Percentiles rank a stretch among this genome's conserved stretches.
phyloP scores from a whole-genome alignment of 176 grass and related monocot species.

The Rhynchospora breviuscula region DNA sequence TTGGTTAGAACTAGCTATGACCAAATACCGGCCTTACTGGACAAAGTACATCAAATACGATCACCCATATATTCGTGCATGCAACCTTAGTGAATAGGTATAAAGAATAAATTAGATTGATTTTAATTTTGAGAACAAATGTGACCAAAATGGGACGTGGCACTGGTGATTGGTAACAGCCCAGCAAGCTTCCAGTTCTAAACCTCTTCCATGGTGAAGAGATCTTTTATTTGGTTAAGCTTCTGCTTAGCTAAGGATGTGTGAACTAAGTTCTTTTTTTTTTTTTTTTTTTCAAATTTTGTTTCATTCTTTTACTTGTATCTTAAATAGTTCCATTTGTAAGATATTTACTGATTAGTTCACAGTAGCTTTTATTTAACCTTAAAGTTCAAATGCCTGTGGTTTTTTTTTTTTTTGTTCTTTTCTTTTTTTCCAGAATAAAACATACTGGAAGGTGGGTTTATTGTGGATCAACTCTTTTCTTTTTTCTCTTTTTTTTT shows the following conservation, averaged over 20 bases:
- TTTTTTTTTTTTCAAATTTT: not conserved
- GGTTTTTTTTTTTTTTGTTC: not conserved
- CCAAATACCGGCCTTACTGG: slow-evolving; percentile 87
- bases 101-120: not conserved
- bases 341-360: slow-evolving; percentile 24
- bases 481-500: not conserved
- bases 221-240: slow-evolving; percentile 6
- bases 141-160: slow-evolving; percentile 3
- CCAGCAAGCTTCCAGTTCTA: slow-evolving; percentile 2
- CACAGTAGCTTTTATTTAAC: not conserved
- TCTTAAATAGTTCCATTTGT: slow-evolving; percentile 6
- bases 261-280: not conserved
- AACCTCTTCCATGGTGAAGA: slow-evolving; percentile 1
- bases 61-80: slow-evolving; percentile 75
- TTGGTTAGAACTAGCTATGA: slow-evolving; percentile 98
- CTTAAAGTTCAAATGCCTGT: not conserved
- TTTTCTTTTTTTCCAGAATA: not conserved
- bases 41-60: slow-evolving; percentile 96
- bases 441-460: not conserved
- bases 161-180: slow-evolving; percentile 9
- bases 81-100: slow-evolving; percentile 79
- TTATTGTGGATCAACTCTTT: not conserved
- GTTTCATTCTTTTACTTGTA: slow-evolving; percentile 30
- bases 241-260: slow-evolving; percentile 14
- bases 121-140: slow-evolving; percentile 21